Base-by-base conservation (phyloP, 148 eudicot species). In the Vaccinium corymbosum region DNA sequence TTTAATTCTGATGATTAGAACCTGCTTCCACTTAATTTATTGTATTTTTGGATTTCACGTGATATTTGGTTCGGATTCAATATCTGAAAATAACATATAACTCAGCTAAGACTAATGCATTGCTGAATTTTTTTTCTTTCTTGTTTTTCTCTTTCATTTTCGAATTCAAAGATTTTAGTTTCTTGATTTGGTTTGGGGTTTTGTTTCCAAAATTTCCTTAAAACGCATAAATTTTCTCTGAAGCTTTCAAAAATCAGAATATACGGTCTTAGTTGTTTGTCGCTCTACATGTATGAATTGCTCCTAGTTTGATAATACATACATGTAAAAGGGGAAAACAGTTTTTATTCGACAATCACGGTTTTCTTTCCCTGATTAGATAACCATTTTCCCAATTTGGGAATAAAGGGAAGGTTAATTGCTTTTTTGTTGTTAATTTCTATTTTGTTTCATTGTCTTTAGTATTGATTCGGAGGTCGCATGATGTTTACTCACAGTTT, bases 291-390 rank as follows among this genome's bases (percentile, higher is more conserved):
- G 42, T 57, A 15, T 35, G 50, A 35, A 5, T 14, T 35, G 13
- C 35, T 71, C 22, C 83, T 22, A 48, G 56, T n/a, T 80, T 62
- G 32, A 62, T n/a, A n/a, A n/a, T n/a, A n/a, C n/a, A n/a, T n/a
- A 79, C 61, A 38, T 62, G 48, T 59, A 42, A 42, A 38, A n/a
- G 1, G 29, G 79, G 56, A 12, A 75, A 75, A 51, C 27, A 25
- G 25, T n/a, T 61, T 64, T 25, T 64, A 22, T 64, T 9, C 1
- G 71, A 64, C 71, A 64, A 22, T 22, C 14, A 22, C 13, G 4
- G 14, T 64, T 59, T 3, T 19, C 22, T 8, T 64, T 68, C 8
- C 38, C 29, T 68, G 38, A 66, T 8, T 25, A 66, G 32, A 27
- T 27, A 15, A 25, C 4, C 14, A 38, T 68, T 11, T 68, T 25